Base-by-base conservation (phyloP, 2,329 filamentous ascomycete species). In the Scytalidium lignicola region DNA sequence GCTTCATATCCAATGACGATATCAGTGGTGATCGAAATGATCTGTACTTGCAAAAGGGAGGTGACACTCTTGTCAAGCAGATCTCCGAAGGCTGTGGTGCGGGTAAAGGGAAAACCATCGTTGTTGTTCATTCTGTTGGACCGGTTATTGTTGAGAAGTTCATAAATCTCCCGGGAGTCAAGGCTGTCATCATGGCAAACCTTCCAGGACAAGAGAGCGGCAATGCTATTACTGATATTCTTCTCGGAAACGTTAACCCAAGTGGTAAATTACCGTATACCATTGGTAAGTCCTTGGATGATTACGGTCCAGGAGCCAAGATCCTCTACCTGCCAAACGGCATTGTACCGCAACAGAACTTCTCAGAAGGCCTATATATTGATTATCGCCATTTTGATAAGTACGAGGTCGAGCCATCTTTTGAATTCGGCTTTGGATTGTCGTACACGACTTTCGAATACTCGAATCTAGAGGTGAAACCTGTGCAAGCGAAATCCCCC, bases 331-430 rank as follows among this genome's bases (percentile, higher is more conserved):
- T 81, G 44, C 80, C 86, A 0, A 86, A 88, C 56, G 80, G 76
- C 15, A 70, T 87, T 3, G 73, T 85, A 1, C 88, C 90, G 0
- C 89, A 95, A 62, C 88, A 95, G 58, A 83, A 89, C 55, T 95
- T 93, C 64, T 77, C 75, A 1, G 89, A 96, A 62, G 89, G 89
- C 0, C 70, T 96, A 0, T 91, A 91, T 62, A 83, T 95, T 57
- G 92, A 96, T 71, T 96, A 96, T 69, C 84, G 90, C 12, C 80
- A 91, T 66, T 91, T 96, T 58, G 90, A 96, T 72, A 88, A 86
- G 63, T 68, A 85, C 48, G 73, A 76, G 49, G 84, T 93, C 51
- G 74, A 74, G 4, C 91, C 91, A 1, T 85, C 87, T 1, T 96
- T 85, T 63, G 86, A 89, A 43, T 96, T 96, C 59, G 91, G 92